phyloP scores from a whole-genome alignment of 2,329 filamentous ascomycete genomes.

The Sarocladiaceae sp. region DNA sequence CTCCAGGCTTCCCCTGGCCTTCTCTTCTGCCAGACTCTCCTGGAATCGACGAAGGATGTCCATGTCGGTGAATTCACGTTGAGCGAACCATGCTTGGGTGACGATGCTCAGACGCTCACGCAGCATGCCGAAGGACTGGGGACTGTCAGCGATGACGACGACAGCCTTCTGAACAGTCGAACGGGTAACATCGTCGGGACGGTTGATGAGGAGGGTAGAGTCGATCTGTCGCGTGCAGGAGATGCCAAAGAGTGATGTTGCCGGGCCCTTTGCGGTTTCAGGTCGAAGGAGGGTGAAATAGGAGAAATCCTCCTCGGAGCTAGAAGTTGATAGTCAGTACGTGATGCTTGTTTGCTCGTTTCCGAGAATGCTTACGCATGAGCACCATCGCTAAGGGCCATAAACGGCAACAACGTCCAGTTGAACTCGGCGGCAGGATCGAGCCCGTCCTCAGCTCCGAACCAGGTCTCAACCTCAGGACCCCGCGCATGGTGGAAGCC shows the following conservation, averaged over 20 bases:
- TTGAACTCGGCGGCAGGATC: slow-evolving; percentile 83
- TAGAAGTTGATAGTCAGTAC: slow-evolving; percentile 28
- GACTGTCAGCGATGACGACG: slow-evolving; percentile 88
- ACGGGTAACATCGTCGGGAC: slow-evolving; percentile 86
- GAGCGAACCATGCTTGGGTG: slow-evolving; percentile 93
- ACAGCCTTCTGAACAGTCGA: slow-evolving; percentile 98
- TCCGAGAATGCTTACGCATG: slow-evolving; percentile 64
- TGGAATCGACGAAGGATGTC: slow-evolving; percentile 90
- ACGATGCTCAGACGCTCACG: slow-evolving; percentile 87
- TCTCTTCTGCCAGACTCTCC: slow-evolving; percentile 74
- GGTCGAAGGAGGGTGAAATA: slow-evolving; percentile 88
- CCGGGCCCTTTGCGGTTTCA: slow-evolving; percentile 46
- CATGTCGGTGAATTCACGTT: slow-evolving; percentile 84
- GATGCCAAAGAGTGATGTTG: slow-evolving; percentile 90
- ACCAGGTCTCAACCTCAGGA: slow-evolving; percentile 91
- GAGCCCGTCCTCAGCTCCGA: slow-evolving; percentile 67
- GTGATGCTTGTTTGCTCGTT: too few relatives aligned
- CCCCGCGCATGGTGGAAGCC: slow-evolving; percentile 83
- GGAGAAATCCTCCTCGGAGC: slow-evolving; percentile 91
- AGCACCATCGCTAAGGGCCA: slow-evolving; percentile 93
- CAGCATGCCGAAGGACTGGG: slow-evolving; percentile 84
- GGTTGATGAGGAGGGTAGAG: slow-evolving; percentile 68
- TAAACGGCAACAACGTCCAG: slow-evolving; percentile 90
- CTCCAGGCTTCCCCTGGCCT: slow-evolving; percentile 51
- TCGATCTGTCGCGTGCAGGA: slow-evolving; percentile 92